Conservation (phyloP, 495 filamentous ascomycete species). For the Podospora sp. region DNA sequence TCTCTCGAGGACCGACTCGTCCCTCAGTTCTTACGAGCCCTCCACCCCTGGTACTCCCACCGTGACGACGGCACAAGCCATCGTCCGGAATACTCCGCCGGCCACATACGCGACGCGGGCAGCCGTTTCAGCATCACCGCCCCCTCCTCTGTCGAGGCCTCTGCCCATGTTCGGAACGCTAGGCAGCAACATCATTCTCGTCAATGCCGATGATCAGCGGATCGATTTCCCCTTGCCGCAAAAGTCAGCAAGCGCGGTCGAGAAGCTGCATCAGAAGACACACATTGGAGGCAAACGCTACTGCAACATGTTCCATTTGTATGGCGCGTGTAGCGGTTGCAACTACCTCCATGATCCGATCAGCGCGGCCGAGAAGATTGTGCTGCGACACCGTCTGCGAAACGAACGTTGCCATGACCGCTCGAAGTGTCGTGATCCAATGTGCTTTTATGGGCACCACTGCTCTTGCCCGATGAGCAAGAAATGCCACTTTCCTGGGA, state of each 20-base stretch:
- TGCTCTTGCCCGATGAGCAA: conserved; percentile 31
- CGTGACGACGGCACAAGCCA: neutral
- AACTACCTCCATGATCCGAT: conserved; percentile 39
- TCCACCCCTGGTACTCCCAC: neutral
- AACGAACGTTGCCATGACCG: conserved; percentile 35
- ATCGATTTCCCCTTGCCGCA: conserved; percentile 39
- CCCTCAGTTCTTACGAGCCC: neutral
- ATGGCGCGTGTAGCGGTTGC: conserved; percentile 45
- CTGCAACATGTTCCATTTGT: conserved; percentile 51
- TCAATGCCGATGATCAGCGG: conserved; percentile 50
- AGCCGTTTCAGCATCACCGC: neutral
- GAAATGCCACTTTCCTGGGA: conserved; percentile 1
- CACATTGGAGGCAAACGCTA: conserved; percentile 39
- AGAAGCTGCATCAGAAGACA: conserved; percentile 29
- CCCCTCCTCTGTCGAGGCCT: conserved; percentile 1
- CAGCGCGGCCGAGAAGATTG: conserved; percentile 41
- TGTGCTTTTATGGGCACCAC: conserved; percentile 50
- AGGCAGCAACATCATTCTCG: conserved; percentile 38
- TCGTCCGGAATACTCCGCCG: neutral
- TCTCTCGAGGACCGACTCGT: neutral
- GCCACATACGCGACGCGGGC: conserved; percentile 18
- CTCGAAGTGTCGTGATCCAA: conserved; percentile 41
- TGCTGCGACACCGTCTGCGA: conserved; percentile 41
- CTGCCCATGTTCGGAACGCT: conserved; percentile 22
- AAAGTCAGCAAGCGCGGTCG: neutral